Base-by-base conservation (phyloP, 2,329 filamentous ascomycete species). In the Xylariaceae sp. region DNA sequence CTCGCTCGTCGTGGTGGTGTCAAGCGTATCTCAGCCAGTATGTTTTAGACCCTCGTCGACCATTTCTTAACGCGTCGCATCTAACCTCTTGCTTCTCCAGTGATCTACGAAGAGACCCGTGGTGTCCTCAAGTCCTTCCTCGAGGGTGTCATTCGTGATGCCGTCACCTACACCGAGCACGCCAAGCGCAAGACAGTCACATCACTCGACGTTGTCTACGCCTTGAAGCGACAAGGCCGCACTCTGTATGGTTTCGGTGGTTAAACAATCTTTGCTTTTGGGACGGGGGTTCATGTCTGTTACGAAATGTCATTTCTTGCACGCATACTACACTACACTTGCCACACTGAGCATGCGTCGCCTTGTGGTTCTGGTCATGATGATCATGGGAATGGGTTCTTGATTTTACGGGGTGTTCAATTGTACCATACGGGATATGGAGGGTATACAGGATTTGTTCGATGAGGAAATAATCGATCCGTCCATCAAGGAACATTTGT, bases 1-100 rank as follows among this genome's bases (percentile, higher is more conserved):
- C 92, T 97, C 78, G 93, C 93, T 67, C 93, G 93, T 82, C 92
- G 93, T 95, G 93, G 93, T 80, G 93, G 93, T 93, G 93, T 97
- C 86, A 97, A 97, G 91, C 93, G 93, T 96, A 97, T 97, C 75
- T 96, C 92, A 74, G 93, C 93, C 77, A 96, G 88, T 91, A 86
- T 77, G 84, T 28, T 4, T 0, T 1, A n/a, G 24, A 39, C 21
- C 31, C 2, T n/a, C 14, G 16, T 31, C 9, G 46, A 37, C 53
- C 67, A 53, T 17, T n/a, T 12, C 23, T n/a, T 33, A 4, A 11
- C 24, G 24, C 34, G 33, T 28, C 47, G 31, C 34, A 11, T 50
- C 34, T 26, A 19, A 21, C 33, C 28, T 34, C 2, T 14, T 66
- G 2, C 49, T 48, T 52, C 58, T n/a, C 44, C 67, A 84, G 83